phyloP scores from a whole-genome alignment of 1,284 basidiomycete species.

The Xanthoconium separans region DNA sequence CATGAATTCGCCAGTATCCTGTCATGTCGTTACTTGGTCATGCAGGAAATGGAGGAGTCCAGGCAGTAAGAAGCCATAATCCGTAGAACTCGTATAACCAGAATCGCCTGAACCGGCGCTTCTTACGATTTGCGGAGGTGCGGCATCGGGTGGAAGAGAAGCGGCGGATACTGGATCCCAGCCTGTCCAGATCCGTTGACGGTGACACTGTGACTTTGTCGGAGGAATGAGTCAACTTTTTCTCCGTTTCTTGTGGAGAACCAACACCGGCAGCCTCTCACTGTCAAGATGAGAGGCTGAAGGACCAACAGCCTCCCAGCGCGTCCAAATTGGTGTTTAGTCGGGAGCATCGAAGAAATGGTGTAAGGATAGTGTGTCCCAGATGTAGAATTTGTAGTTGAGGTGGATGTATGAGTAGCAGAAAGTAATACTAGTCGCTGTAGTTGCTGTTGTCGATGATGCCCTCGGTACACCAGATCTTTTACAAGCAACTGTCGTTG shows the following conservation, averaged over 20 bases:
- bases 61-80: constrained; percentile 20
- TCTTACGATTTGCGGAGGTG: constrained; percentile 29
- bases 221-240: constrained; percentile 62
- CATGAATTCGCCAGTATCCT: constrained; percentile 31
- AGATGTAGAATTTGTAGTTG: constrained; percentile 26
- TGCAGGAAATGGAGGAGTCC: constrained; percentile 12
- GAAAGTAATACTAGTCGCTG: constrained; percentile 6
- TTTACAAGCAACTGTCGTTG: too few species aligned
- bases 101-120: constrained; percentile 31
- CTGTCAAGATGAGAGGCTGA: constrained; percentile 24
- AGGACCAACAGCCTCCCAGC: constrained; percentile 48
- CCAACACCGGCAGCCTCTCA: constrained; percentile 53
- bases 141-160: constrained; percentile 32
- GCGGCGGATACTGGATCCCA: constrained; percentile 23
- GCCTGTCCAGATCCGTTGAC: constrained; percentile 15
- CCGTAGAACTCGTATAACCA: constrained; percentile 24
- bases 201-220: constrained; percentile 32
- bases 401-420: constrained; percentile 28
- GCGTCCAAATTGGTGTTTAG: constrained; percentile 50
- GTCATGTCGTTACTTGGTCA: constrained; percentile 29
- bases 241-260: constrained; percentile 66
- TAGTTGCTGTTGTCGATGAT: constrained; percentile 25
- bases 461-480: neutral
- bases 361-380: constrained; percentile 28
- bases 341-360: constrained; percentile 27